Evolutionary conservation across 73 alveolate genomes (phyloP).

Genomic region (Symbiodinium pilosum): DNA sequence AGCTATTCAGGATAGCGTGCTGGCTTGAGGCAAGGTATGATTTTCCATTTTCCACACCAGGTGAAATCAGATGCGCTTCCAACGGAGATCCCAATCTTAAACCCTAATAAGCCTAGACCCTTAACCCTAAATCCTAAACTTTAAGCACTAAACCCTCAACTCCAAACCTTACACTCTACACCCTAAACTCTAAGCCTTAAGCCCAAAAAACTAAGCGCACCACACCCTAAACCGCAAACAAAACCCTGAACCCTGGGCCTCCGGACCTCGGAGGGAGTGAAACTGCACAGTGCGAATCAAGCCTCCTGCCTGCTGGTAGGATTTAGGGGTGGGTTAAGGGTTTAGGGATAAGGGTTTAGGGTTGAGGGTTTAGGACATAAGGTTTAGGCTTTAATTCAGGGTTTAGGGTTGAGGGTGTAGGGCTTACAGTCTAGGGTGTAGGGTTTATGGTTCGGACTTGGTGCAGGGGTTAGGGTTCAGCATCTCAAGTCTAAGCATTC

Average conservation of each 20-base stretch:
- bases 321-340: too few relatives aligned
- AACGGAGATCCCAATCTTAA: too few relatives aligned
- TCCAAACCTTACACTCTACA: background rate
- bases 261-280: background rate
- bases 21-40: too few relatives aligned
- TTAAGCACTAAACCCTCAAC: background rate
- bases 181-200: background rate
- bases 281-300: conserved; percentile 67
- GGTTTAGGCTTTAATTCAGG: background rate
- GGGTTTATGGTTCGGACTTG: too few relatives aligned
- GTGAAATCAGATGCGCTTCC: too few relatives aligned
- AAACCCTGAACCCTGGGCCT: background rate
- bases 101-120: background rate
- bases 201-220: background rate
- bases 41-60: too few relatives aligned
- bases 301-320: conserved; percentile 80
- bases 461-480: too few relatives aligned
- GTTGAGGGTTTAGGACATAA: background rate
- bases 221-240: background rate
- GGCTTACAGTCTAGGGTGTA: background rate
- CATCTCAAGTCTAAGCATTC: too few relatives aligned
- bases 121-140: background rate
- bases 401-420: background rate
- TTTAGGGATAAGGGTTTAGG: too few relatives aligned
- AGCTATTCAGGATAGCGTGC: too few relatives aligned